Percentiles rank a stretch among this genome's conserved stretches.
Conservation (phyloP, 495 filamentous ascomycete species). For the Aspergillus coremiiformis region DNA sequence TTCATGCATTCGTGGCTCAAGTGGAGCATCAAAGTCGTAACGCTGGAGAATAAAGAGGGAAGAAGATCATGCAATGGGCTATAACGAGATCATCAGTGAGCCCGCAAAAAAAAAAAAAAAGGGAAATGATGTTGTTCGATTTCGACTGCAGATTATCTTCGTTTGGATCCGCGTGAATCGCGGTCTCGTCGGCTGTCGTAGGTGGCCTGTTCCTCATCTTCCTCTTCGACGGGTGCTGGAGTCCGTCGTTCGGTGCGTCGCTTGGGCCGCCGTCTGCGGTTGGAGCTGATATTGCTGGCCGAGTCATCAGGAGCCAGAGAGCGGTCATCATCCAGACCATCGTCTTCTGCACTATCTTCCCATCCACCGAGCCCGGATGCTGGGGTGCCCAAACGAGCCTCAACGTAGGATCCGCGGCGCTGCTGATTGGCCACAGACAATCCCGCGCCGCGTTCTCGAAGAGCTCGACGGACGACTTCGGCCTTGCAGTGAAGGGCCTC, state of each 20-base stretch:
- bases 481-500: constrained; percentile 83
- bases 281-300: constrained; percentile 83
- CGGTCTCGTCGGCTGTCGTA: constrained; percentile 26
- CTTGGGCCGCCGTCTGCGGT: constrained; percentile 62
- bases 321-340: constrained; percentile 48
- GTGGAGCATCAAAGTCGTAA: constrained; percentile 1
- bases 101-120: not conserved
- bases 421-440: constrained; percentile 70
- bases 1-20: not conserved
- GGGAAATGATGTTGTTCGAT: not conserved
- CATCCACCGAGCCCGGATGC: constrained; percentile 35
- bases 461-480: constrained; percentile 67
- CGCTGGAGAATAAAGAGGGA: not conserved
- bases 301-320: constrained; percentile 66
- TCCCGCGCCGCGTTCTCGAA: constrained; percentile 73
- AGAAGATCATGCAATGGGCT: not conserved
- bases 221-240: constrained; percentile 79
- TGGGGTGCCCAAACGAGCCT: constrained; percentile 52
- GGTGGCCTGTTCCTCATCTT: constrained; percentile 52
- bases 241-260: constrained; percentile 65
- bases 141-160: constrained; percentile 15
- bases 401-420: constrained; percentile 48
- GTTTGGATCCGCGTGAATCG: constrained; percentile 15
- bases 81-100: not conserved
- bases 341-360: constrained; percentile 54